phyloP scores from a whole-genome alignment of 192 early-diverging fungal species.

The Paraglomus occultum region DNA sequence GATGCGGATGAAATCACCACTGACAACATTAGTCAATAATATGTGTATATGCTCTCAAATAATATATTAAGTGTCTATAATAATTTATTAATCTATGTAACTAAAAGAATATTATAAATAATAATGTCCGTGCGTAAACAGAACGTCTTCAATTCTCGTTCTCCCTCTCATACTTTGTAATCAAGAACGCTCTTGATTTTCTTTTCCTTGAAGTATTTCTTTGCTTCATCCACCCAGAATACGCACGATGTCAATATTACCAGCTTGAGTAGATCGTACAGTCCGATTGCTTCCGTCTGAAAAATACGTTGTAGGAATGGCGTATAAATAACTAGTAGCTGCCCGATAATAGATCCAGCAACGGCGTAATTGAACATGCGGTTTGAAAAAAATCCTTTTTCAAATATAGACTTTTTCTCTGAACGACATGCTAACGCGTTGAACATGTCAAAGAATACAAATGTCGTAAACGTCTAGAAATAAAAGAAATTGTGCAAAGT shows the following conservation, averaged over 20 bases:
- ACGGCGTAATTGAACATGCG: constrained; percentile 87
- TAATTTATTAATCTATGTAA: too few relatives aligned
- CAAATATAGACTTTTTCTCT: constrained; percentile 73
- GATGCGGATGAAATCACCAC: too few relatives aligned
- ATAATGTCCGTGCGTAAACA: too few relatives aligned
- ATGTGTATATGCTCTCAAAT: too few relatives aligned
- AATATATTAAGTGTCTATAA: too few relatives aligned
- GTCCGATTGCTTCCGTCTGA: constrained; percentile 83
- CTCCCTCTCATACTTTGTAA: too few relatives aligned
- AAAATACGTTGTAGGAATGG: constrained; percentile 91
- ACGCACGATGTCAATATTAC: constrained; percentile 69
- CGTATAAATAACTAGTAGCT: constrained; percentile 84
- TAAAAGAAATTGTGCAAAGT: neutral
- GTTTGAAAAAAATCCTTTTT: constrained; percentile 83
- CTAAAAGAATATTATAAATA: too few relatives aligned
- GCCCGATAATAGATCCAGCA: constrained; percentile 75
- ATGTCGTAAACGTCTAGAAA: constrained; percentile 88
- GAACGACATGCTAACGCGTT: constrained; percentile 93
- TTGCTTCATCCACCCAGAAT: constrained; percentile 82
- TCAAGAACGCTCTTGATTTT: neutral
- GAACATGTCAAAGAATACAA: constrained; percentile 97
- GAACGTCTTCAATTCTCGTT: too few relatives aligned
- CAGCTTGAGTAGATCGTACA: constrained; percentile 73
- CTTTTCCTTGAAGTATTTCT: constrained; percentile 52
- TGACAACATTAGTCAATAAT: too few relatives aligned